Percentiles rank a stretch among this genome's conserved stretches.
These are phyloP conservation scores for Hypoxylon sp. DNA, from an alignment of 2,329 filamentous ascomycete genomes.

Conservation along the genomic window DNA sequence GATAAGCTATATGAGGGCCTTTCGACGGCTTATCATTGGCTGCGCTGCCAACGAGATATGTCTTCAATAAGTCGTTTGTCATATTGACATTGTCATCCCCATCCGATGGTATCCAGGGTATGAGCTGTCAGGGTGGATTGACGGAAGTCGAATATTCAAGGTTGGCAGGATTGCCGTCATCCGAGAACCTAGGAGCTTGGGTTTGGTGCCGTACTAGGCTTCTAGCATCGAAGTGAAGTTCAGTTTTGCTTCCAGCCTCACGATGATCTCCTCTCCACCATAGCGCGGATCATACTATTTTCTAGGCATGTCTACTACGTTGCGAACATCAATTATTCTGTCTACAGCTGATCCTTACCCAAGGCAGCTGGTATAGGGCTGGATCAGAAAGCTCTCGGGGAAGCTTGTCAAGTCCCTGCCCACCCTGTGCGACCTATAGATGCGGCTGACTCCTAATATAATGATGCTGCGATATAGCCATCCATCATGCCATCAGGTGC, in stretches of 20 bases:
- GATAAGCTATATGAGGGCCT: conserved; percentile 32
- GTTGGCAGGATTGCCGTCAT: conserved; percentile 8
- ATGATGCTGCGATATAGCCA: conserved; percentile 12
- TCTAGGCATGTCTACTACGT: neutral
- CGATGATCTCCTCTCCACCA: neutral
- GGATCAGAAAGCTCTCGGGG: neutral
- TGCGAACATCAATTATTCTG: neutral
- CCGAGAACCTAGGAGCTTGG: conserved; percentile 12
- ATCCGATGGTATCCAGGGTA: conserved; percentile 28
- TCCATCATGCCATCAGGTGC: conserved; percentile 33
- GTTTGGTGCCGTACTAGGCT: neutral
- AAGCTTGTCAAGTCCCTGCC: conserved; percentile 22
- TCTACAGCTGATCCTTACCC: conserved; percentile 26
- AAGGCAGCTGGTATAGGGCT: conserved; percentile 28
- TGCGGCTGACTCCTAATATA: conserved; percentile 34
- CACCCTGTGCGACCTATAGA: conserved; percentile 23
- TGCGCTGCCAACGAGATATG: conserved; percentile 10
- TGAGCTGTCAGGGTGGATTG: conserved; percentile 13
- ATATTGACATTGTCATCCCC: conserved; percentile 23
- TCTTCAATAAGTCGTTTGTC: conserved; percentile 23
- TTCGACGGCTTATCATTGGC: conserved; percentile 13
- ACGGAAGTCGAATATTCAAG: conserved; percentile 16
- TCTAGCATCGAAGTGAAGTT: neutral
- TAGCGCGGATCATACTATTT: neutral
- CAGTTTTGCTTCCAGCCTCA: conserved; percentile 11